phyloP scores from a whole-genome alignment of 208 protist genomes.

The Angomonas deanei region DNA sequence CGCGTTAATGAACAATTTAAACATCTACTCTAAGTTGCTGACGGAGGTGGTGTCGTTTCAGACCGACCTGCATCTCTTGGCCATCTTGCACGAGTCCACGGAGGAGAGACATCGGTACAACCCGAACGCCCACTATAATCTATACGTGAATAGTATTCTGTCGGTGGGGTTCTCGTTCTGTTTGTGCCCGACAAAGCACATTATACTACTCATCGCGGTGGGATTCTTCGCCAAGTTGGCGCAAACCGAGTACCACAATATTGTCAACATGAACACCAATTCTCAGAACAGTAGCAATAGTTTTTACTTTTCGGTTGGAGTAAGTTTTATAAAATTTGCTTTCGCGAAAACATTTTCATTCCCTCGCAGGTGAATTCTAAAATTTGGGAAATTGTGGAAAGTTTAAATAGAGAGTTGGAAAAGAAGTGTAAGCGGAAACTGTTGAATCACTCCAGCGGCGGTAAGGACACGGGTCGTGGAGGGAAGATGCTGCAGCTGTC shows the following conservation, averaged over 20 bases:
- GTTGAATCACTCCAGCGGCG: too few species aligned
- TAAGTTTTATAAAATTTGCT: not conserved
- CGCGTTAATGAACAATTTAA: too few species aligned
- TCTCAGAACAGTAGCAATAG: not conserved
- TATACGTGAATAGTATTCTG: not conserved
- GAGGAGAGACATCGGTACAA: not conserved
- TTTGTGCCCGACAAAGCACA: not conserved
- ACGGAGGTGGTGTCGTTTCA: too few species aligned
- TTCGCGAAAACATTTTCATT: not conserved
- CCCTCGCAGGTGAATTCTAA: not conserved
- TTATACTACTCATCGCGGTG: not conserved
- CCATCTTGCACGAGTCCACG: not conserved
- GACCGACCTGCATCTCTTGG: too few species aligned
- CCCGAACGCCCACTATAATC: not conserved
- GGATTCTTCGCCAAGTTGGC: not conserved
- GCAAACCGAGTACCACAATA: not conserved
- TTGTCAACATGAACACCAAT: not conserved
- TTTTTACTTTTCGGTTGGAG: too few species aligned
- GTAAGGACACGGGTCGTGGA: too few species aligned
- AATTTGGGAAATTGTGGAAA: not conserved
- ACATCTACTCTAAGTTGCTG: too few species aligned
- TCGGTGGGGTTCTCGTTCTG: not conserved
- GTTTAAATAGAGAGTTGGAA: not conserved
- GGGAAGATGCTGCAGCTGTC: not conserved
- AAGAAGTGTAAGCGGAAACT: not conserved